Evolutionary conservation across 306 rosid species (phyloP).

Genomic region (Trifolium pratense): DNA sequence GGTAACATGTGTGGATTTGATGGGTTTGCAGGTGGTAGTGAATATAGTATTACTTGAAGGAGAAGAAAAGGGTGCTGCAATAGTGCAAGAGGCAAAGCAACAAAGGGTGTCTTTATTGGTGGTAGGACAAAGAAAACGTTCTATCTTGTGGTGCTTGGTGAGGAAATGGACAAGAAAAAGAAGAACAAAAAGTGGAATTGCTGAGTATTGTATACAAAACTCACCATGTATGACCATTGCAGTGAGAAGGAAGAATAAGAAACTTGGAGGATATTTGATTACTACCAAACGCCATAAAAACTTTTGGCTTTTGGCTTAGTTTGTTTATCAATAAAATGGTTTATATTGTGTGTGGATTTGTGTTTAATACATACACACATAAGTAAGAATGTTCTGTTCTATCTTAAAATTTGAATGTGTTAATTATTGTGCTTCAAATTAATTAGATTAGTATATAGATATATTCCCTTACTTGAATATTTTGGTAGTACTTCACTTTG

Average conservation of each 20-base stretch:
- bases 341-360: slow-evolving; percentile 2
- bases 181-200: slow-evolving; percentile 47
- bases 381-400: slow-evolving; percentile 7
- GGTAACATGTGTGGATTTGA: not conserved
- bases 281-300: slow-evolving; percentile 88
- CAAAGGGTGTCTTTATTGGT: slow-evolving; percentile 69
- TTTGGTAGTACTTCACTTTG: too few relatives aligned
- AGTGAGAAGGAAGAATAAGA: slow-evolving; percentile 75
- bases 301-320: slow-evolving; percentile 93
- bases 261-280: slow-evolving; percentile 84
- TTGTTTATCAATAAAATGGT: not conserved
- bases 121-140: slow-evolving; percentile 71
- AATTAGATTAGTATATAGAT: too few relatives aligned
- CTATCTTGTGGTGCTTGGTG: slow-evolving; percentile 53
- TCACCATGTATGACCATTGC: slow-evolving; percentile 87
- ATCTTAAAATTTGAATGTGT: too few relatives aligned
- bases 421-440: too few relatives aligned
- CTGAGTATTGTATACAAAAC: slow-evolving; percentile 75
- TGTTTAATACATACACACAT: not conserved
- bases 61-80: slow-evolving; percentile 64
- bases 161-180: slow-evolving; percentile 42
- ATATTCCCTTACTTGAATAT: too few relatives aligned
- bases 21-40: slow-evolving; percentile 63
- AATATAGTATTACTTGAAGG: slow-evolving; percentile 65
- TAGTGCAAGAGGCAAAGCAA: slow-evolving; percentile 82